These are phyloP conservation scores for Emergomyces orientalis DNA, from an alignment of 2,329 filamentous ascomycete species.

Conservation along the genomic window DNA sequence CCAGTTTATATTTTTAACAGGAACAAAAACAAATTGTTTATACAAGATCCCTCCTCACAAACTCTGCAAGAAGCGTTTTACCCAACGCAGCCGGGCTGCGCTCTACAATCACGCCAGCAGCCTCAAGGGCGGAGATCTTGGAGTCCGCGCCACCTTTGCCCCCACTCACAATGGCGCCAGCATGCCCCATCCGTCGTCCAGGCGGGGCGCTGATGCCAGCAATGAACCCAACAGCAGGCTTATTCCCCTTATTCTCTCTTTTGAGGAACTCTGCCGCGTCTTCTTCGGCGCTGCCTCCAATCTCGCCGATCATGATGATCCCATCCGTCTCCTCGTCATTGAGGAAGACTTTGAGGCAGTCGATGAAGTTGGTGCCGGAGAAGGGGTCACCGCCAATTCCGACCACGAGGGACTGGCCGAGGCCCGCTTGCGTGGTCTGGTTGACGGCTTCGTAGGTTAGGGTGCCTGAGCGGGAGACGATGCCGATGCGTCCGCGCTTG, in stretches of 20 bases:
- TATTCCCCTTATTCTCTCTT: slow-evolving; percentile 82
- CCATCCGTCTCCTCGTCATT: slow-evolving; percentile 93
- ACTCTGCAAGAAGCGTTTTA: slow-evolving; percentile 89
- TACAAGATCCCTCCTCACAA: slow-evolving; percentile 90
- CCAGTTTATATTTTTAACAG: neutral
- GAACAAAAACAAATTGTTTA: slow-evolving; percentile 32
- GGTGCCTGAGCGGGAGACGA: slow-evolving; percentile 95
- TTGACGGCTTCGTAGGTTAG: slow-evolving; percentile 99
- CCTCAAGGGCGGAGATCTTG: slow-evolving; percentile 92
- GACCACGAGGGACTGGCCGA: slow-evolving; percentile 95
- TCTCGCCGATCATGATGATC: slow-evolving; percentile 99
- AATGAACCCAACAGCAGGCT: slow-evolving; percentile 97
- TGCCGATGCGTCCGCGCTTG: slow-evolving; percentile 97
- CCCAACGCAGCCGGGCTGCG: slow-evolving; percentile 84
- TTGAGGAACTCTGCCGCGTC: slow-evolving; percentile 95
- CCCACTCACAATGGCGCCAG: slow-evolving; percentile 93
- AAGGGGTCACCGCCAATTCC: slow-evolving; percentile 98
- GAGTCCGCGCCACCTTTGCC: slow-evolving; percentile 97
- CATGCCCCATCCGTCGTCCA: slow-evolving; percentile 96
- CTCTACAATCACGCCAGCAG: slow-evolving; percentile 91
- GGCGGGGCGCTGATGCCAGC: slow-evolving; percentile 96
- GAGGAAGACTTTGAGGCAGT: slow-evolving; percentile 95
- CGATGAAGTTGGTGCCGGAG: slow-evolving; percentile 98
- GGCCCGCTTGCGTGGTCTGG: slow-evolving; percentile 93
- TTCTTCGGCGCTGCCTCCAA: slow-evolving; percentile 94